Base-by-base conservation (phyloP, 129 eudicot genomes). In the Pseudognaphalium luteoalbum region DNA sequence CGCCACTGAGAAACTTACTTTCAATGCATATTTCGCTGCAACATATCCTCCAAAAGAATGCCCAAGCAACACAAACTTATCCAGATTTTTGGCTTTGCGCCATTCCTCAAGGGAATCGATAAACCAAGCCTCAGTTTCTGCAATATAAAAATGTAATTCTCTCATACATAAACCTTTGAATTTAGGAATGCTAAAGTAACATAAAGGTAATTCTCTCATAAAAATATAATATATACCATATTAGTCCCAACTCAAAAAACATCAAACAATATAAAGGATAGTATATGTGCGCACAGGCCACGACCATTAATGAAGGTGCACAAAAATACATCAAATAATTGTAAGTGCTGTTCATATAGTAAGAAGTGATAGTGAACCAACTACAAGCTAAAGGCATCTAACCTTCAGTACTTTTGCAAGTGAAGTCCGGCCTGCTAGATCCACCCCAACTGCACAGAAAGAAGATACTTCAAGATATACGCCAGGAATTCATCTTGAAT, bases 341-440 rank as follows among this genome's bases (percentile, higher is more conserved):
- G 44, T 0, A 39, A 39, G 34, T 3, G 66, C 3, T 62, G 39
- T 2, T 4, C 67, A 72, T 72, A 8, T 8, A 3, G 70, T 4
- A 74, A 28, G 39, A 8, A 59, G n/a, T 16, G 15, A 73, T 22
- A 57, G 22, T 29, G 21, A 32, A 7, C 69, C 17, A 32, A 32
- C 11, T 64, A 7, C 41, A 70, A 70, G 28, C 30, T 34, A 15
- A 52, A 52, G 62, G n/a, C 32, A 33, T 71, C 63, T 60, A 80
- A 92, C 98, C 98, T 89, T 94, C 97, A n/a, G 98, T 91, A 70
- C 93, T 94, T 82, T 86, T 94, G 84, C 98, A 94, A 60, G 97
- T 91, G 72, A 94, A 94, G 82, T 94, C 98, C 12, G 98, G 98
- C 84, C 98, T 84, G 85, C 98, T 94, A 41, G 98, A 94, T 84